These are phyloP conservation scores for Metschnikowia drakensbergensis DNA, from an alignment of 805 yeast species.

Conservation along the genomic window DNA sequence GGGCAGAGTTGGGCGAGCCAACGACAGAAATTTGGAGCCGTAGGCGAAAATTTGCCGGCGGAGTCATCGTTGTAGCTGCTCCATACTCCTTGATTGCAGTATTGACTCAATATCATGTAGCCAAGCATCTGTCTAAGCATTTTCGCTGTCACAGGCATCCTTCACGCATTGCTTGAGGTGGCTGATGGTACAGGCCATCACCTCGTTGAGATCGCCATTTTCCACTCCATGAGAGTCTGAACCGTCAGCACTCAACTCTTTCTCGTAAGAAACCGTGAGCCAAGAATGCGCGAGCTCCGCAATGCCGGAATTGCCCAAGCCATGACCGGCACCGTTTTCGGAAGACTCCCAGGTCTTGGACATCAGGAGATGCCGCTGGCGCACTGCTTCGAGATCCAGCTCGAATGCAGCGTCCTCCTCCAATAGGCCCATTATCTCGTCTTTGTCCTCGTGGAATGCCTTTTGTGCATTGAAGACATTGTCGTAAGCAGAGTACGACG, in stretches of 20 bases:
- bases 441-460: conserved; percentile 40
- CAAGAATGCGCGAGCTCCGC: conserved; percentile 11
- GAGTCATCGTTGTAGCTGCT: too few relatives aligned
- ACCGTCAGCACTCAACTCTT: conserved; percentile 8
- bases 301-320: conserved; percentile 7
- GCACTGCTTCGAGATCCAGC: conserved; percentile 14
- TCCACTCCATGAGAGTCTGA: conserved; percentile 11
- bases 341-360: neutral
- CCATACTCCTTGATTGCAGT: too few relatives aligned
- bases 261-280: conserved; percentile 15
- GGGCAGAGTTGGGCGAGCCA: too few relatives aligned
- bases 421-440: conserved; percentile 31
- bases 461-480: conserved; percentile 35
- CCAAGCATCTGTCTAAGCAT: neutral
- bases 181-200: conserved; percentile 21
- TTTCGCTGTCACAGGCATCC: conserved; percentile 11
- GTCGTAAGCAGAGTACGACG: conserved; percentile 36
- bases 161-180: conserved; percentile 31
- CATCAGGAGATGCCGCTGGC: conserved; percentile 2
- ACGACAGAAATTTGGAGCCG: too few relatives aligned
- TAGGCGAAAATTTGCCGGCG: too few relatives aligned
- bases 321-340: neutral
- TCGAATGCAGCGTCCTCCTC: conserved; percentile 32
- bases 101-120: too few relatives aligned
- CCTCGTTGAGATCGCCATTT: conserved; percentile 19